A percentile compares a stretch with the other conserved stretches of the same genome.
Evolutionary conservation across 805 yeast genomes (phyloP).

Genomic region (Yarrowia sp.): DNA sequence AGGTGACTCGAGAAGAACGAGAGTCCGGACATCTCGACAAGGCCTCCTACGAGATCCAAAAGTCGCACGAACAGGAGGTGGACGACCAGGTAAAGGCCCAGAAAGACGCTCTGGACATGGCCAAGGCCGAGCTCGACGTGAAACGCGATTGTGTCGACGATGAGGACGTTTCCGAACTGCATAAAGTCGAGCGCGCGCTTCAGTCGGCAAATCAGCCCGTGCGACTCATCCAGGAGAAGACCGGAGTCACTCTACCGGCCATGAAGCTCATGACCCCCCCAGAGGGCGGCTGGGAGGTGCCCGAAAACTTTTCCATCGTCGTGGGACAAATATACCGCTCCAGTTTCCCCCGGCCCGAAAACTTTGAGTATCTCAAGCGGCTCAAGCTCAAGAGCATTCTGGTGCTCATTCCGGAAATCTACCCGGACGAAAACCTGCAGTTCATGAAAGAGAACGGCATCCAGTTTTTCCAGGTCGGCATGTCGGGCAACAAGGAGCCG

Average conservation of each 20-base stretch:
- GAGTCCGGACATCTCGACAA: neutral
- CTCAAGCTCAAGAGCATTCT: slow-evolving; percentile 75
- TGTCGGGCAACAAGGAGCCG: slow-evolving; percentile 83
- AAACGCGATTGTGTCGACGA: neutral
- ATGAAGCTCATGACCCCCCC: slow-evolving; percentile 26
- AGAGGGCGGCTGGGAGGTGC: slow-evolving; percentile 54
- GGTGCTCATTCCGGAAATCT: slow-evolving; percentile 89
- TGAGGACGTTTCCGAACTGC: slow-evolving; percentile 1
- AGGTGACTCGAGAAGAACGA: neutral
- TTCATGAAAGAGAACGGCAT: slow-evolving; percentile 70
- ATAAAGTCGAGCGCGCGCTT: slow-evolving; percentile 11
- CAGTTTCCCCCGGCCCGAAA: slow-evolving; percentile 87
- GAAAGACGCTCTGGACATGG: slow-evolving; percentile 3
- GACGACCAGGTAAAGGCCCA: slow-evolving; percentile 9
- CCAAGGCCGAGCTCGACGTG: slow-evolving; percentile 14
- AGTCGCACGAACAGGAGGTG: neutral
- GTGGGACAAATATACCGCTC: slow-evolving; percentile 80
- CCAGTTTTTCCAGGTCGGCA: slow-evolving; percentile 81
- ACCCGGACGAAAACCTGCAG: slow-evolving; percentile 76
- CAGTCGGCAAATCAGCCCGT: slow-evolving; percentile 2
- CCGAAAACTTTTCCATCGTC: slow-evolving; percentile 91
- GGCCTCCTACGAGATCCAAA: neutral
- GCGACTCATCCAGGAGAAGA: neutral
- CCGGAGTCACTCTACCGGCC: slow-evolving; percentile 26
- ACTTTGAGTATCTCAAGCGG: slow-evolving; percentile 70